These are phyloP conservation scores for Aspergillus bridgeri DNA, from an alignment of 495 filamentous ascomycete species.

Conservation along the genomic window DNA sequence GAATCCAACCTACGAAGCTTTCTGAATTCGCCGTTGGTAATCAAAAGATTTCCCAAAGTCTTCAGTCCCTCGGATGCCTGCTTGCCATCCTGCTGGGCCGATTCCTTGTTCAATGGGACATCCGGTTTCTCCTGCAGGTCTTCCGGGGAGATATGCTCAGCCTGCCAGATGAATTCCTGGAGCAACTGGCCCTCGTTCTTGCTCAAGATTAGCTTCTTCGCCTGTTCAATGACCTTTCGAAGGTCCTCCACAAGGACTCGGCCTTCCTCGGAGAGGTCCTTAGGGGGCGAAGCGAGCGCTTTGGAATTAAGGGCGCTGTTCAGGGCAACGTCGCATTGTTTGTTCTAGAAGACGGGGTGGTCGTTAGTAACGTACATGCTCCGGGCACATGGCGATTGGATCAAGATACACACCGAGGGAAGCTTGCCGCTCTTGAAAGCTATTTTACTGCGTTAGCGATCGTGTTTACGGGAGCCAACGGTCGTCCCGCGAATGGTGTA, in stretches of 20 bases:
- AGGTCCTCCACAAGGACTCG: constrained; percentile 72
- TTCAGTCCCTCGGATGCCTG: constrained; percentile 81
- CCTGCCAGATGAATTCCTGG: constrained; percentile 96
- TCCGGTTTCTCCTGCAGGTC: constrained; percentile 53
- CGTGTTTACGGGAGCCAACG: too few relatives aligned
- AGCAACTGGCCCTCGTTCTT: constrained; percentile 95
- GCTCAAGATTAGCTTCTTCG: constrained; percentile 81
- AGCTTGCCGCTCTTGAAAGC: constrained; percentile 89
- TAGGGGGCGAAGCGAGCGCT: constrained; percentile 65
- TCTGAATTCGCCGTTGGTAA: constrained; percentile 95
- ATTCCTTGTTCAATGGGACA: constrained; percentile 68
- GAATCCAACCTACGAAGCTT: constrained; percentile 69
- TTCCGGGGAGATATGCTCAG: constrained; percentile 64
- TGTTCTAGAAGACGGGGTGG: constrained; percentile 52
- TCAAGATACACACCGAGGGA: constrained; percentile 67
- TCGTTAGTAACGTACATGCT: neutral
- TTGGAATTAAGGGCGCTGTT: constrained; percentile 74
- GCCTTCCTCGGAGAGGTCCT: constrained; percentile 79
- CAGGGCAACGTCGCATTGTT: constrained; percentile 91
- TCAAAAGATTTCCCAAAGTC: constrained; percentile 81
- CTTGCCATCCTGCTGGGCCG: constrained; percentile 75
- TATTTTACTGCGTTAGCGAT: constrained; percentile 18
- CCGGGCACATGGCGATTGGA: neutral
- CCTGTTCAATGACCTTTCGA: constrained; percentile 78
- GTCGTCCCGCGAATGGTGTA: neutral